phyloP scores from a whole-genome alignment of 2,329 filamentous ascomycete genomes.

The Diplocarpon rosae region DNA sequence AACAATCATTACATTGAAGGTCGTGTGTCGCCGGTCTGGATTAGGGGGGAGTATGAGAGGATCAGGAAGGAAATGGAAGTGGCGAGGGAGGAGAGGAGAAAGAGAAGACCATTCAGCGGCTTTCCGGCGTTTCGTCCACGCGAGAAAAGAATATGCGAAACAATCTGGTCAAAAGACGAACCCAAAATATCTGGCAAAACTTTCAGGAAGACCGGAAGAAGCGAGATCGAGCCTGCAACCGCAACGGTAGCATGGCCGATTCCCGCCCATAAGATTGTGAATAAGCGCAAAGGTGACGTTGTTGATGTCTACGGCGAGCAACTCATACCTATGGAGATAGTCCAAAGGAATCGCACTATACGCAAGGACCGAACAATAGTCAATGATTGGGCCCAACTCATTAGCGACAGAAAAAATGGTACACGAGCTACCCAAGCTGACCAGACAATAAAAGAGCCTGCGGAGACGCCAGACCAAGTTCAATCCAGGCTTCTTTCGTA shows the following conservation, averaged over 20 bases:
- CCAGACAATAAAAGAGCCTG: not conserved
- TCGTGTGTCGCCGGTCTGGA: conserved; percentile 16
- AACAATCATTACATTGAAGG: conserved; percentile 24
- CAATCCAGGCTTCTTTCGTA: not conserved
- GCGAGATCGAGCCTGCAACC: not conserved
- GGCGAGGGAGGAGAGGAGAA: conserved; percentile 2
- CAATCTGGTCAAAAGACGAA: too few species aligned
- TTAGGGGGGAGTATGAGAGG: conserved; percentile 13
- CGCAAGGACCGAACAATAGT: not conserved
- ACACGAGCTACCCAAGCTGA: not conserved
- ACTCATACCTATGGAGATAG: conserved; percentile 1
- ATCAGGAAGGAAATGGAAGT: conserved; percentile 10
- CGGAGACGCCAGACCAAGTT: not conserved
- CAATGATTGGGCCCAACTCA: not conserved
- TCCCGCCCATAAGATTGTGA: not conserved
- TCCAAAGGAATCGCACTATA: not conserved
- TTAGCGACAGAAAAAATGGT: not conserved
- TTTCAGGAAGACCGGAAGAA: conserved; percentile 1
- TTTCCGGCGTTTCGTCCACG: not conserved
- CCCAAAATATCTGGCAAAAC: not conserved
- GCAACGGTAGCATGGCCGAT: not conserved
- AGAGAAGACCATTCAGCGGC: not conserved
- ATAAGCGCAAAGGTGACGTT: not conserved
- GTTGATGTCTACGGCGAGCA: not conserved
- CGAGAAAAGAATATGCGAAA: not conserved